A percentile compares a stretch with the other conserved stretches of the same genome.
These are phyloP conservation scores for Xanthoparmelia taractica DNA, from an alignment of 495 filamentous ascomycete species.

Conservation along the genomic window DNA sequence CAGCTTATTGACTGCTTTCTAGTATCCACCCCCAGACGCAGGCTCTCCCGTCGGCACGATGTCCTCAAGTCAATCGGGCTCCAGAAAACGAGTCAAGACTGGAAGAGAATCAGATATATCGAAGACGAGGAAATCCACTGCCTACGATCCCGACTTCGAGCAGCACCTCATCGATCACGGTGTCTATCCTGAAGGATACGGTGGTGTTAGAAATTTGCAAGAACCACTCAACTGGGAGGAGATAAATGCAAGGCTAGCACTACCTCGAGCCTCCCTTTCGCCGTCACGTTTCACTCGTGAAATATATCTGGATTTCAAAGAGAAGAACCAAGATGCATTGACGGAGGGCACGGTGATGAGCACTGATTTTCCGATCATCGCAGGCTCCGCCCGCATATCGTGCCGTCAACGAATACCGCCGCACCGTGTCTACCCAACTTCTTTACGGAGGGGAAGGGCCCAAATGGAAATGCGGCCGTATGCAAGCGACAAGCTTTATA, in stretches of 20 bases:
- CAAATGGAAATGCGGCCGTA: slow-evolving; percentile 5
- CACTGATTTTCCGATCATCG: slow-evolving; percentile 18
- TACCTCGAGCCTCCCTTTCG: slow-evolving; percentile 15
- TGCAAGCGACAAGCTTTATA: slow-evolving; percentile 17
- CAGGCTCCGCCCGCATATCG: too few species aligned
- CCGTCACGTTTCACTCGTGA: slow-evolving; percentile 30
- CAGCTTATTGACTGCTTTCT: too few species aligned
- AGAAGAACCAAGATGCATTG: neutral
- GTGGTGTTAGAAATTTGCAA: neutral
- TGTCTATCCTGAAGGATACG: neutral
- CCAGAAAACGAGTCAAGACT: too few species aligned
- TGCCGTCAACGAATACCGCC: slow-evolving; percentile 8
- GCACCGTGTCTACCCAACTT: too few species aligned
- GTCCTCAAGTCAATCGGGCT: too few species aligned
- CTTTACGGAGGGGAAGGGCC: slow-evolving; percentile 27
- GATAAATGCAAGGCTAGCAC: neutral
- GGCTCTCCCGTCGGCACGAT: too few species aligned
- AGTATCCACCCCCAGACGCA: too few species aligned
- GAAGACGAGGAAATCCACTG: neutral
- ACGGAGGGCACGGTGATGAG: slow-evolving; percentile 28
- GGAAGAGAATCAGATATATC: too few species aligned
- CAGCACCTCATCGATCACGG: slow-evolving; percentile 1
- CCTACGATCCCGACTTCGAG: neutral
- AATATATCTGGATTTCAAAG: neutral
- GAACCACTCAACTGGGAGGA: neutral